phyloP scores from a whole-genome alignment of 352 stramenopile genomes.

The Phytopythium sindhum region DNA sequence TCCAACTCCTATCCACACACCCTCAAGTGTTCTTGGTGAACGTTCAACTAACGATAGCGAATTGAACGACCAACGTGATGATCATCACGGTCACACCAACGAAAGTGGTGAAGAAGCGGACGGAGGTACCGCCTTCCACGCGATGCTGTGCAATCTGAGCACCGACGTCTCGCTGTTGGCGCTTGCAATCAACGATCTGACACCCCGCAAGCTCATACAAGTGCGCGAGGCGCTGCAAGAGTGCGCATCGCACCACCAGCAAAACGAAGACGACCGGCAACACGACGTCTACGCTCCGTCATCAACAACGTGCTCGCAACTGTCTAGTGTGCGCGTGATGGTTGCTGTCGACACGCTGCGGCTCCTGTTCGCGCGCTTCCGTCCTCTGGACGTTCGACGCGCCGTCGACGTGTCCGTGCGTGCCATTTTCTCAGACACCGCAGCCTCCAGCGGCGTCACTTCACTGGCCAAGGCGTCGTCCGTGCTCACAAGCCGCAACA shows the following conservation, averaged over 20 bases:
- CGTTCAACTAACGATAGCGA: neutral
- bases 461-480: conserved; percentile 9
- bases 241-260: neutral
- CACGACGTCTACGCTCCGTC: neutral
- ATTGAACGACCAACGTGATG: neutral
- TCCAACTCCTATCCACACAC: neutral
- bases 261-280: conserved; percentile 1
- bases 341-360: conserved; percentile 42
- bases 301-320: neutral
- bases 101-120: neutral
- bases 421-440: conserved; percentile 18
- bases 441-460: conserved; percentile 9
- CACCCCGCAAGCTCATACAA: neutral
- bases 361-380: conserved; percentile 29
- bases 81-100: neutral
- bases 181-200: neutral
- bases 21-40: neutral
- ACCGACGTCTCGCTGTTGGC: conserved; percentile 1
- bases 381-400: conserved; percentile 18
- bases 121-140: neutral
- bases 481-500: conserved; percentile 39
- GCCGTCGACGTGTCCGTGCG: conserved; percentile 22
- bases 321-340: conserved; percentile 31
- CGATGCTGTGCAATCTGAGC: conserved; percentile 1
- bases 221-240: conserved; percentile 5